Percentiles rank a stretch among this genome's conserved stretches.
phyloP scores from a whole-genome alignment of 495 filamentous ascomycete species.

The Lichina pygmaea region DNA sequence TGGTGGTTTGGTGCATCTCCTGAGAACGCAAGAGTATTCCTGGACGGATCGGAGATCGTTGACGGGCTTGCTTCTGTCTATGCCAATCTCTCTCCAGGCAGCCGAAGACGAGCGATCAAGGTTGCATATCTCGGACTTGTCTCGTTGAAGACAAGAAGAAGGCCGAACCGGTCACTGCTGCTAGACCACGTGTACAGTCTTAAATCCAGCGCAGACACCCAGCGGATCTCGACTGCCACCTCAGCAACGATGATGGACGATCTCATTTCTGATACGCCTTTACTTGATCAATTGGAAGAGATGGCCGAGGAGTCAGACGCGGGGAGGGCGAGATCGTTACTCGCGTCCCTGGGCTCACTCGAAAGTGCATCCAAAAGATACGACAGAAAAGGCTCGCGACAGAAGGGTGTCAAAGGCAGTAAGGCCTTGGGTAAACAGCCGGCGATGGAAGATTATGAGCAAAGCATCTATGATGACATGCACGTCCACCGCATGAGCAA shows the following conservation, averaged over 20 bases:
- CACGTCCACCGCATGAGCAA: slow-evolving; percentile 63
- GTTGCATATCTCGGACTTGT: slow-evolving; percentile 44
- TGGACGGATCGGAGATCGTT: slow-evolving; percentile 64
- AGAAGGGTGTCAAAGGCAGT: slow-evolving; percentile 11
- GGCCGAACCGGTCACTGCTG: slow-evolving; percentile 40
- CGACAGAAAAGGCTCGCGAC: slow-evolving; percentile 3
- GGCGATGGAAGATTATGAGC: too few relatives aligned
- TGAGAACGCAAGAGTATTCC: slow-evolving; percentile 28
- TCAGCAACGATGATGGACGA: slow-evolving; percentile 27
- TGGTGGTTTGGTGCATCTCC: slow-evolving; percentile 24
- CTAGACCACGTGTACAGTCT: slow-evolving; percentile 63
- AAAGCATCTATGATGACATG: slow-evolving; percentile 15
- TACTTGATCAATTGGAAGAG: slow-evolving; percentile 15
- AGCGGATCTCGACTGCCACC: slow-evolving; percentile 3
- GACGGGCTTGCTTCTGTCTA: slow-evolving; percentile 46
- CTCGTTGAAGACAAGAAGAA: slow-evolving; percentile 34
- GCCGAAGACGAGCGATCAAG: slow-evolving; percentile 35
- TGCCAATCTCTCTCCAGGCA: slow-evolving; percentile 25
- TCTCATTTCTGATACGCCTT: slow-evolving; percentile 32
- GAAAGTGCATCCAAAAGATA: slow-evolving; percentile 18
- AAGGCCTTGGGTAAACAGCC: slow-evolving; percentile 9
- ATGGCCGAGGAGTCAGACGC: slow-evolving; percentile 8
- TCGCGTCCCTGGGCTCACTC: slow-evolving; percentile 22
- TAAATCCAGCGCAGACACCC: slow-evolving; percentile 33
- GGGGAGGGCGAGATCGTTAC: slow-evolving; percentile 28